phyloP scores from a whole-genome alignment of 1,139 yeast genomes.

The Diutina rugosa region DNA sequence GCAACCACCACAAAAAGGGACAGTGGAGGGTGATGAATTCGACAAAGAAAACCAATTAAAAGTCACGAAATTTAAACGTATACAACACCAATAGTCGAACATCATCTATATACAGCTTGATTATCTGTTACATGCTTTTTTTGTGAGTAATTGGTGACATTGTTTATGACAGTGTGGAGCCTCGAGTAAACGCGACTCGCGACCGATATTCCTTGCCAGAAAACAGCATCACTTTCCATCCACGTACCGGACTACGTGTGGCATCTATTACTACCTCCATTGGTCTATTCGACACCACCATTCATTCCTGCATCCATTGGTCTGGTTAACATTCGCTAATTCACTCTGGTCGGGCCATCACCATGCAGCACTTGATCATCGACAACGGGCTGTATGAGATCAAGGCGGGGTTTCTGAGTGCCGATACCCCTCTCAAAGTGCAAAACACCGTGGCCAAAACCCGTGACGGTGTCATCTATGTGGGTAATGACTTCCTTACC shows the following conservation, averaged over 20 bases:
- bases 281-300: too few relatives aligned
- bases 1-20: too few relatives aligned
- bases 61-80: too few relatives aligned
- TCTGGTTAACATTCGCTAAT: neutral
- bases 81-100: too few relatives aligned
- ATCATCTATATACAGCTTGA: too few relatives aligned
- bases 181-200: neutral
- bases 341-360: neutral
- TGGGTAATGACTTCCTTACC: constrained; percentile 56
- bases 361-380: constrained; percentile 24
- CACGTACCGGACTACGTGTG: neutral
- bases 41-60: too few relatives aligned
- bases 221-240: too few relatives aligned
- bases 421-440: constrained; percentile 32
- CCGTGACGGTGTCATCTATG: constrained; percentile 58
- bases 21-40: too few relatives aligned
- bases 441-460: constrained; percentile 67
- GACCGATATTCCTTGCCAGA: too few relatives aligned
- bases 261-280: too few relatives aligned
- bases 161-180: neutral
- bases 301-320: neutral
- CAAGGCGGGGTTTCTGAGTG: constrained; percentile 53
- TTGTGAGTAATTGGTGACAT: too few relatives aligned
- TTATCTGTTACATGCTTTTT: too few relatives aligned
- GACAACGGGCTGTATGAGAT: constrained; percentile 86